These are phyloP conservation scores for Carex pumila DNA, from an alignment of 176 grass and related monocot species.

Conservation along the genomic window DNA sequence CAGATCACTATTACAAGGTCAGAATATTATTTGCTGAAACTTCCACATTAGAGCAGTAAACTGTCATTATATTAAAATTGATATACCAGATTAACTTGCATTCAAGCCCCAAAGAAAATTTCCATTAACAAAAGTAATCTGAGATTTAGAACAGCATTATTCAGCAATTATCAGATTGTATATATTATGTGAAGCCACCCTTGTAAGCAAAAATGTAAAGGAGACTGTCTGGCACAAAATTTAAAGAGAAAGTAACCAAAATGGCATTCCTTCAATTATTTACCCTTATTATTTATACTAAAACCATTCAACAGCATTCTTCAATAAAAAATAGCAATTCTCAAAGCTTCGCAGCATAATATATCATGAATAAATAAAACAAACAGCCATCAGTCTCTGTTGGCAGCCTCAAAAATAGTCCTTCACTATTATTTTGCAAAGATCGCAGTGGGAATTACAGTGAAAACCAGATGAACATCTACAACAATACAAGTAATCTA, in stretches of 20 bases:
- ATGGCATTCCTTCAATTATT: neutral
- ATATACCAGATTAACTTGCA: neutral
- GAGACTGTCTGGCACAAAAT: neutral
- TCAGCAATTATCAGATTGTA: neutral
- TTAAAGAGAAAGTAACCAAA: neutral
- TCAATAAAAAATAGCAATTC: neutral
- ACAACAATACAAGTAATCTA: conserved; percentile 10
- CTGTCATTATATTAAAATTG: no score
- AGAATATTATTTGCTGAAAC: neutral
- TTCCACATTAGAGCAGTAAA: no score
- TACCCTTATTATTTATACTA: neutral
- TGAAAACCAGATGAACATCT: conserved; percentile 11
- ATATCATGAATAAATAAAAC: conserved; percentile 11
- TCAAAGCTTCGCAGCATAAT: conserved; percentile 4
- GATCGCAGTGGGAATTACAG: neutral
- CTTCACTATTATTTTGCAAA: conserved; percentile 12
- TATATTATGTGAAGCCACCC: neutral
- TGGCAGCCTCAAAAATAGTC: neutral
- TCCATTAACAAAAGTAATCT: neutral
- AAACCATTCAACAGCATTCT: neutral
- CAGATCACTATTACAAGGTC: neutral
- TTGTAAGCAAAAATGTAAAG: neutral
- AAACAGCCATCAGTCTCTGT: neutral
- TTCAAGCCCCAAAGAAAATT: neutral
- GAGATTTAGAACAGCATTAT: neutral